Evolutionary conservation across 163 green algal species (phyloP), one percentile per base, ranked within the genome.

Genomic region (Volvox carteri): DNA sequence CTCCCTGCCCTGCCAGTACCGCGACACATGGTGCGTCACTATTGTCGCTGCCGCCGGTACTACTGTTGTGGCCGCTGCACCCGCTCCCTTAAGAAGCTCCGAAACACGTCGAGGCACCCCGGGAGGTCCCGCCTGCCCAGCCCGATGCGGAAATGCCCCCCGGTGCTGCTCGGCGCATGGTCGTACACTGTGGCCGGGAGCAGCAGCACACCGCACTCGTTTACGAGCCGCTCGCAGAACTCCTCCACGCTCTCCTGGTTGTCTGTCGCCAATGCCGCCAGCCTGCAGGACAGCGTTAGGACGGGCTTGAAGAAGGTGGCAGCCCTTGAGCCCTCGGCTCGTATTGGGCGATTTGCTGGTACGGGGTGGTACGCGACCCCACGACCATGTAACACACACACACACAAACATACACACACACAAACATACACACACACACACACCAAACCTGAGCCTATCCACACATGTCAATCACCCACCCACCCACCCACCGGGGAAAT

Each of bases 131-230:
- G 42, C 4, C 92, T 62, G 0, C 92, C 92, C 74, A 94, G 68
- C 9, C 90, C 87, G 14, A 93, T 52, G 4, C 89, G 85, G 54
- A 96, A 94, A 75, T 92, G 90, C 33, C 87, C 78, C 21, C 56
- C 23, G 3, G 50, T 19, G 0, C 44, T 74, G 70, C 78, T 91
- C 7, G 74, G 35, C 41, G 58, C 56, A 75, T 93, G 89, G 85
- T 92, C 91, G 72, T 95, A 96, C 42, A 95, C 91, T 0, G 35
- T 86, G 3, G 79, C 89, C 1, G 93, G 93, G 62, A 96, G 92
- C 75, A 96, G 87, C 86, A 96, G 90, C 79, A 95, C 92, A 11
- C 92, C 92, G 30, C 74, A 58, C n/a, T 50, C 87, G 0, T 41
- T 60, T 72, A 95, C 92, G 25, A 94, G 11, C 48, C 65, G 37